Evolutionary conservation across 257 asterid species (phyloP).

Genomic region (Schizonepeta tenuifolia): DNA sequence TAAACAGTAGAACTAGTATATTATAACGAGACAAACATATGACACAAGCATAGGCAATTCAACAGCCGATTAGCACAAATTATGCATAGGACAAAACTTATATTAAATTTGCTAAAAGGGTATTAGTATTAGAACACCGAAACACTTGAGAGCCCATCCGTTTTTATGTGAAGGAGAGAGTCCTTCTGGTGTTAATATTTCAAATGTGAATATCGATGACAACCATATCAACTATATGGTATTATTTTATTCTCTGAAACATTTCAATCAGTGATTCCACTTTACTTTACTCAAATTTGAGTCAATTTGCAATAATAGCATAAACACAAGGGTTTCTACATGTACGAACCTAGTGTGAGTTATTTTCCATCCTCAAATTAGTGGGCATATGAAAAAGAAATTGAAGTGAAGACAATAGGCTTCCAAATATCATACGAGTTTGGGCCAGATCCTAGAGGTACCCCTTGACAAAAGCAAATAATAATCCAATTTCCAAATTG

Average conservation of each 20-base stretch:
- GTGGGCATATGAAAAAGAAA: neutral
- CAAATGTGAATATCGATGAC: neutral
- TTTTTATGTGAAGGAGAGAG: neutral
- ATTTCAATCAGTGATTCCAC: neutral
- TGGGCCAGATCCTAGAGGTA: constrained; percentile 20
- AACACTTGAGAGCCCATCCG: neutral
- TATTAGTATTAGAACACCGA: neutral
- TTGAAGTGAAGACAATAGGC: neutral
- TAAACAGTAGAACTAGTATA: neutral
- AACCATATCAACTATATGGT: neutral
- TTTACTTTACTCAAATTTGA: neutral
- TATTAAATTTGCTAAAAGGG: neutral
- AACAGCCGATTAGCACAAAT: constrained; percentile 8
- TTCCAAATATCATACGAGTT: neutral
- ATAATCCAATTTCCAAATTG: constrained; percentile 9
- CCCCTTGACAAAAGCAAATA: neutral
- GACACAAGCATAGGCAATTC: neutral
- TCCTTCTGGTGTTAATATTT: neutral
- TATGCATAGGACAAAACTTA: neutral
- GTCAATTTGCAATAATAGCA: neutral
- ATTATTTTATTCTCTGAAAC: neutral
- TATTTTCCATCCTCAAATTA: neutral
- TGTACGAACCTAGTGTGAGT: neutral
- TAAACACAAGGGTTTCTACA: neutral
- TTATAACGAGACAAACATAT: neutral